These are phyloP conservation scores for Stereum hirsutum DNA, from an alignment of 1,284 basidiomycete genomes.

Conservation along the genomic window DNA sequence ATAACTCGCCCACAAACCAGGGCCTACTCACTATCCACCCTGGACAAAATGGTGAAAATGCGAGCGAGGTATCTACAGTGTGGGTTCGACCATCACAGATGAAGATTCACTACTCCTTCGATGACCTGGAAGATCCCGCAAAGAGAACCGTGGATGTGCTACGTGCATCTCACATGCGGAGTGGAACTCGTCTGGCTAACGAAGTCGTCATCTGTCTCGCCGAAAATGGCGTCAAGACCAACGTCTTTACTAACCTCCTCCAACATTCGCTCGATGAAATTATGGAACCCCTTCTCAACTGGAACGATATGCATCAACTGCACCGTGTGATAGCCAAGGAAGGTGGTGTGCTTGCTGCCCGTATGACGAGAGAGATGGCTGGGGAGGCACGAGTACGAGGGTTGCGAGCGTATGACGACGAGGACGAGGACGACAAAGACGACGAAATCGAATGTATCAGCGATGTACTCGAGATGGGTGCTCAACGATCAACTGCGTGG, in stretches of 20 bases:
- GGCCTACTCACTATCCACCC: constrained; percentile 20
- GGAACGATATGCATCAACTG: constrained; percentile 20
- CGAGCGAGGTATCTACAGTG: constrained; percentile 14
- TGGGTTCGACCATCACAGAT: constrained; percentile 31
- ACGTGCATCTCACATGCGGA: constrained; percentile 23
- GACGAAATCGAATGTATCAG: constrained; percentile 7
- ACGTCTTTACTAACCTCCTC: constrained; percentile 22
- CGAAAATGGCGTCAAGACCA: constrained; percentile 30
- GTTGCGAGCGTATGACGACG: constrained; percentile 9
- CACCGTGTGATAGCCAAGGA: constrained; percentile 23
- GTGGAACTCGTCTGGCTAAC: constrained; percentile 26
- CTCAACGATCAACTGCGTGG: constrained; percentile 16
- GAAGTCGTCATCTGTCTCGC: constrained; percentile 37
- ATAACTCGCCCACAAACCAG: too few relatives aligned
- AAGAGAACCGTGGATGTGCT: constrained; percentile 31
- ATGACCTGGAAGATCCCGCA: constrained; percentile 17
- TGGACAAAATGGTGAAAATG: constrained; percentile 10
- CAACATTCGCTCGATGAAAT: constrained; percentile 11
- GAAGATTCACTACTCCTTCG: constrained; percentile 26
- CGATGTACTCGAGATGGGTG: constrained; percentile 4
- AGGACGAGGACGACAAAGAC: constrained; percentile 16
- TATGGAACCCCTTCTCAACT: constrained; percentile 19
- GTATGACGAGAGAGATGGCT: constrained; percentile 19
- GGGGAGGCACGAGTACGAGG: constrained; percentile 23
- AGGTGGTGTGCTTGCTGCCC: constrained; percentile 21